Evolutionary conservation across 306 rosid genomes (phyloP).

Genomic region (Hippophae tibetana): DNA sequence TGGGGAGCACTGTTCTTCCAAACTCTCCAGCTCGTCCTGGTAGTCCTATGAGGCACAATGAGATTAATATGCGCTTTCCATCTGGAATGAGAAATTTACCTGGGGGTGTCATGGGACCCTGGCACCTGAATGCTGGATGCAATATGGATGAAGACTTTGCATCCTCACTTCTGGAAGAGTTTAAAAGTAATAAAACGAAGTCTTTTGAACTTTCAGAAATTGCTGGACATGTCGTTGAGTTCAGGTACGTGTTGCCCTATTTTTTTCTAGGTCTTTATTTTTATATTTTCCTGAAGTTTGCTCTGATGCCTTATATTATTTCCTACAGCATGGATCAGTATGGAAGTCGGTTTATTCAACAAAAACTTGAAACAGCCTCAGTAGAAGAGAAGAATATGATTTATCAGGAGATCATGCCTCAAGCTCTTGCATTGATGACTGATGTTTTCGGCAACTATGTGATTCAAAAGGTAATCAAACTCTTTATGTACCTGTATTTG

Average conservation of each 20-base stretch:
- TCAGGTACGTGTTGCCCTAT: conserved; percentile 40
- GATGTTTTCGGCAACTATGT: conserved; percentile 97
- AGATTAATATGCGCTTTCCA: conserved; percentile 47
- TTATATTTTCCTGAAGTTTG: neutral
- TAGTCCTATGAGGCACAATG: conserved; percentile 82
- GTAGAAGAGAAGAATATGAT: conserved; percentile 82
- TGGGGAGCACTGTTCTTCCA: conserved; percentile 56
- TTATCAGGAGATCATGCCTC: conserved; percentile 94
- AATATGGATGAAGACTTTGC: conserved; percentile 59
- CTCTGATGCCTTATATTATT: conserved; percentile 8
- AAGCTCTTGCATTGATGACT: conserved; percentile 87
- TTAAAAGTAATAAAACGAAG: conserved; percentile 71
- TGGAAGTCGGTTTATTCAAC: conserved; percentile 90
- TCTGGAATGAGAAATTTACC: conserved; percentile 76
- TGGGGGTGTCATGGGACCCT: conserved; percentile 62
- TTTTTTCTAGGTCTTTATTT: conserved; percentile 3
- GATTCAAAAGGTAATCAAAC: conserved; percentile 69
- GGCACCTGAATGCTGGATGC: conserved; percentile 66
- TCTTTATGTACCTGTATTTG: neutral
- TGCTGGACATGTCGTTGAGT: conserved; percentile 54
- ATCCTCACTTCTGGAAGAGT: conserved; percentile 79
- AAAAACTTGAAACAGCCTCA: conserved; percentile 86
- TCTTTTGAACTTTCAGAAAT: conserved; percentile 86
- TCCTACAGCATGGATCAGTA: conserved; percentile 81
- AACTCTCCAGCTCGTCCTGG: conserved; percentile 80